Evolutionary conservation across 768 basidiomycete species (phyloP), one percentile per base, ranked within the genome.

Genomic region (Imleria badia): DNA sequence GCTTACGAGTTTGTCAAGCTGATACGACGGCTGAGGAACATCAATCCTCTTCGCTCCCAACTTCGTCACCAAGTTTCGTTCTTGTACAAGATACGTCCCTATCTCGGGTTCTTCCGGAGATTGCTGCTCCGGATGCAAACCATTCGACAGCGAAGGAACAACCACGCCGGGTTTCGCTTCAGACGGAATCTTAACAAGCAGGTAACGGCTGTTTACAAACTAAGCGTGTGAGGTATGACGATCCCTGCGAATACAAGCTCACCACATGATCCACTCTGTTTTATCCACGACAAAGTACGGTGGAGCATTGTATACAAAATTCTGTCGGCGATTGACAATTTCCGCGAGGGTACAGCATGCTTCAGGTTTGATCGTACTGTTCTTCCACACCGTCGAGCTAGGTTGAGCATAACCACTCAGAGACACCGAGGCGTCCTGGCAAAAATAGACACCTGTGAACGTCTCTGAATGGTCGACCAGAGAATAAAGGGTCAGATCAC

Each of bases 221-320:
- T 49, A 26, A 49, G 48, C 29, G 8, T 10, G 8, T 5, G 14
- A 35, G 20, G 15, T 3, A 39, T 7, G 31, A 15, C 19, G 12
- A 31, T 14, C 7, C 5, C 19, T 22, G 17, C 41, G 6, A 19
- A 42, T 4, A 19, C 20, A 29, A 45, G 29, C 81, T 41, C 59
- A 83, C 85, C 85, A 86, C 65, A 86, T 76, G 48, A 88, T 85
- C 86, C 87, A 89, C 39, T 83, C 77, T 1, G 85, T 84, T 51
- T 87, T 72, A 19, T 79, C 68, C 35, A 89, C 77, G 36, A 88
- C 78, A 5, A 88, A 86, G 54, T 82, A 81, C 63, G 47, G 34
- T 7, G 80, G 80, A 0, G 80, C 79, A 39, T 73, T 72, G 20
- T 74, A 79, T n/a, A 83, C 80, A 54, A 85, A 90, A 48, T 81